Base-by-base conservation (phyloP, 371 early-diverging fungal genomes). In the Cokeromyces recurvatus region DNA sequence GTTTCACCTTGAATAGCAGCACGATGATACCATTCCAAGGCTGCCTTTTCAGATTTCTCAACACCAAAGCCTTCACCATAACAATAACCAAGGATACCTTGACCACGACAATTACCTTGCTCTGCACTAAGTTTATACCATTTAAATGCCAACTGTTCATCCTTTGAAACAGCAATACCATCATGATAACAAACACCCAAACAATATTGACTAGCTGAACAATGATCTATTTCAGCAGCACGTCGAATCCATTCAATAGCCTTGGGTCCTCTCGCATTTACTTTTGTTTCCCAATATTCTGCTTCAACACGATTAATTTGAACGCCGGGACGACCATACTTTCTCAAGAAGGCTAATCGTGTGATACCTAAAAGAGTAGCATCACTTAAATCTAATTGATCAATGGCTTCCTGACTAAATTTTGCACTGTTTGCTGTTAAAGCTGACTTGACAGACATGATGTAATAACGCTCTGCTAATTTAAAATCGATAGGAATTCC, bases 1-100 rank as follows among this genome's bases (percentile, higher is more conserved):
- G 82, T 76, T 39, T 83, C 79, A 16, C 76, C 79, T 41, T 79
- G 79, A 15, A 60, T 69, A 3, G 91, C 87, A 1, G 86, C 79
- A 2, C 69, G 62, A 10, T 68, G 56, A 51, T 86, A 91, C 85
- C 86, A 90, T 36, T 69, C 68, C 54, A 90, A 73, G 6, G 91
- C 90, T 43, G 76, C 67, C 16, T 62, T 65, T 31, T 84, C 79
- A 9, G 88, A 73, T 48, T 80, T 81, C 25, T 75, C 75, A 0
- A 89, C 81, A 3, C 91, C 91, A 53, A 86, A 78, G 2, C 92
- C 93, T 61, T 90, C 86, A 15, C 85, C 88, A 44, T 86, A 94
- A 56, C 71, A 74, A 29, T 74, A 71, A 10, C 89, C 93, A 10
- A 91, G 65, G 14, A 84, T 83, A 14, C 85, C 84, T 46, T 84